Evolutionary conservation across 768 basidiomycete genomes (phyloP).

Genomic region (button mushroom (Agaricus bisporus)): DNA sequence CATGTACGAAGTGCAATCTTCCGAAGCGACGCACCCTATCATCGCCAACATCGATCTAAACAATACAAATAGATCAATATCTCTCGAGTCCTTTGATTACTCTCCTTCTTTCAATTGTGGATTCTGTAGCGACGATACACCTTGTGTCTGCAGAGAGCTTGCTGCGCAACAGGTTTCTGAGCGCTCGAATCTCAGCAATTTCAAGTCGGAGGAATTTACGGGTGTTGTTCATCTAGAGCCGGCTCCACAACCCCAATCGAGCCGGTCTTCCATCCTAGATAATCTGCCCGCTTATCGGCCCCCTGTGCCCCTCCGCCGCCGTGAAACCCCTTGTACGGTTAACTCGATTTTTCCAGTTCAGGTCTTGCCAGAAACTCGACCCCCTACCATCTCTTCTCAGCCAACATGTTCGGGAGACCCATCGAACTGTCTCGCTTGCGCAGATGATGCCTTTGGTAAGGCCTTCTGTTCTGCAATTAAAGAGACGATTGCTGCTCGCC

Average conservation of each 20-base stretch:
- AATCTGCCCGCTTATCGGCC: conserved; percentile 77
- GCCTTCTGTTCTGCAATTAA: conserved; percentile 80
- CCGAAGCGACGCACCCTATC: conserved; percentile 26
- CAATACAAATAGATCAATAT: conserved; percentile 19
- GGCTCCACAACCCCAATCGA: conserved; percentile 8
- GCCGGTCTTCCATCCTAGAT: conserved; percentile 57
- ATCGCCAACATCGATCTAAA: conserved; percentile 26
- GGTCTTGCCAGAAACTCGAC: conserved; percentile 17
- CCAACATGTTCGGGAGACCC: conserved; percentile 80
- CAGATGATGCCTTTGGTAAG: conserved; percentile 79
- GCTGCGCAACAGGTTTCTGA: conserved; percentile 39
- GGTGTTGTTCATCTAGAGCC: conserved; percentile 15
- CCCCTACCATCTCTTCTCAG: conserved; percentile 13
- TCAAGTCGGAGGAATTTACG: conserved; percentile 21
- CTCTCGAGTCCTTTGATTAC: conserved; percentile 19
- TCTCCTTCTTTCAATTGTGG: conserved; percentile 61
- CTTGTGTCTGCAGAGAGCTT: conserved; percentile 76
- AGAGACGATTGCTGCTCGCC: conserved; percentile 46
- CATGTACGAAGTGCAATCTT: conserved; percentile 20
- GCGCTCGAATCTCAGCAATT: conserved; percentile 3
- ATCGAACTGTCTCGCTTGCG: conserved; percentile 78
- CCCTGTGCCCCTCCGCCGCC: conserved; percentile 73
- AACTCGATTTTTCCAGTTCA: conserved; percentile 53
- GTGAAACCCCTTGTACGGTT: conserved; percentile 27
- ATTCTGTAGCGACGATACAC: conserved; percentile 62